Percentiles rank a stretch among this genome's conserved stretches.
These are phyloP conservation scores for Saccharum spontaneum DNA, from an alignment of 176 grass and related monocot species.

Conservation along the genomic window DNA sequence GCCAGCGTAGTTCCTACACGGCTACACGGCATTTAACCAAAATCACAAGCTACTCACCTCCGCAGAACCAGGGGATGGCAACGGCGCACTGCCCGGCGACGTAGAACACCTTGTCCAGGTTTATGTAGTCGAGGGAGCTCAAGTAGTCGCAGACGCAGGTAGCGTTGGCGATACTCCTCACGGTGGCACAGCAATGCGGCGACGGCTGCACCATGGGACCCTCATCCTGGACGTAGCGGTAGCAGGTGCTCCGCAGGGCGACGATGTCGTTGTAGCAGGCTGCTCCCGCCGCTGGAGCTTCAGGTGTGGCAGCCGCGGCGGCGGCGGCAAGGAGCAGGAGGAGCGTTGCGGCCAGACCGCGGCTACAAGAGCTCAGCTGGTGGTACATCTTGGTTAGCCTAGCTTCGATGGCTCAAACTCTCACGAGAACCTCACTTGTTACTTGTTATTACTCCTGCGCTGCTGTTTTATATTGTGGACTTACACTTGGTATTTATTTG, in stretches of 20 bases:
- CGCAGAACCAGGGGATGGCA: not conserved
- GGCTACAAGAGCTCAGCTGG: not conserved
- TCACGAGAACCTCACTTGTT: not conserved
- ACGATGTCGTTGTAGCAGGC: slow-evolving; percentile 10
- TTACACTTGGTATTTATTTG: not conserved
- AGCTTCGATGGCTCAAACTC: not conserved
- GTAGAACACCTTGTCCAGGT: slow-evolving; percentile 26
- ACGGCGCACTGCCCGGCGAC: slow-evolving; percentile 13
- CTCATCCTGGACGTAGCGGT: not conserved
- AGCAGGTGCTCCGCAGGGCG: slow-evolving; percentile 23
- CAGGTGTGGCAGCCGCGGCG: not conserved
- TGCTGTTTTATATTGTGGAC: not conserved
- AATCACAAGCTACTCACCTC: slow-evolving; percentile 18
- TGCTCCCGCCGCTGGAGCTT: not conserved
- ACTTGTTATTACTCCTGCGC: not conserved
- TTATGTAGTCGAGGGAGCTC: not conserved
- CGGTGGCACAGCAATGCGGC: slow-evolving; percentile 15
- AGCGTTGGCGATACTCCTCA: not conserved
- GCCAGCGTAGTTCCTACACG: not conserved
- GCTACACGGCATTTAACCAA: not conserved
- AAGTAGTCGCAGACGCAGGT: slow-evolving; percentile 31
- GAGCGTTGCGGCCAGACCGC: not conserved
- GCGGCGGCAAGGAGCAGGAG: not conserved
- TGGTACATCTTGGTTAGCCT: slow-evolving; percentile 1
- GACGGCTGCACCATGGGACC: not conserved